A percentile compares a stretch with the other conserved stretches of the same genome.
phyloP scores from a whole-genome alignment of 1,284 basidiomycete genomes.

The Puccinia polysora region DNA sequence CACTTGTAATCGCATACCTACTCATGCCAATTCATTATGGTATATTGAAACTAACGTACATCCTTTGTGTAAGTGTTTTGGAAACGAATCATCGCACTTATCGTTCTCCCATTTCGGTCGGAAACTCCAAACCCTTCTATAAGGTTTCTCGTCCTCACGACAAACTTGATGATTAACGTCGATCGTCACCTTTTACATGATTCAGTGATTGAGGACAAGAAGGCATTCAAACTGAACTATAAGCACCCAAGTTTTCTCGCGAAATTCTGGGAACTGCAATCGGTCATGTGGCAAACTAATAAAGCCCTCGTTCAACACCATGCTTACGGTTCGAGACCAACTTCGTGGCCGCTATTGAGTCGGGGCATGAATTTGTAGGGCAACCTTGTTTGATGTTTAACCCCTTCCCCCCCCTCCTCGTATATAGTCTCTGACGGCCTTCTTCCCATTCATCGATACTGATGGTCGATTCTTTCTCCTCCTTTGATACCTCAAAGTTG shows the following conservation, averaged over 20 bases:
- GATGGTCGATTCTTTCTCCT: neutral
- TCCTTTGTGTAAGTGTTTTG: constrained; percentile 65
- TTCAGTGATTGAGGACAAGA: constrained; percentile 59
- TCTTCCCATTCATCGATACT: neutral
- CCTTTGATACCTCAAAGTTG: constrained; percentile 72
- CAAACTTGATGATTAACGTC: neutral
- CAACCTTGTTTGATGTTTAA: too few relatives aligned
- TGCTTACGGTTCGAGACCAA: constrained; percentile 85
- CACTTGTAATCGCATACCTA: constrained; percentile 95
- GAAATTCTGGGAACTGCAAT: constrained; percentile 88
- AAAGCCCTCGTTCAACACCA: constrained; percentile 90
- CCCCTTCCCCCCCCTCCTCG: neutral
- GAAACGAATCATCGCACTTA: neutral
- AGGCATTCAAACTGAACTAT: constrained; percentile 73
- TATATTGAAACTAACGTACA: constrained; percentile 83
- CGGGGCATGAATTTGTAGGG: constrained; percentile 68
- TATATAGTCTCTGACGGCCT: constrained; percentile 17
- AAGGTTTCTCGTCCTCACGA: too few relatives aligned
- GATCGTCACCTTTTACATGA: too few relatives aligned
- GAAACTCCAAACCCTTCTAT: neutral
- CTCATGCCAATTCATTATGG: constrained; percentile 85
- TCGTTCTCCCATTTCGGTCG: neutral
- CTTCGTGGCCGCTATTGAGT: constrained; percentile 77
- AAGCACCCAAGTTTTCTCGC: constrained; percentile 73
- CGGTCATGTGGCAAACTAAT: constrained; percentile 98